phyloP scores from a whole-genome alignment of 2,329 filamentous ascomycete species.

The Fonsecaea pedrosoi region DNA sequence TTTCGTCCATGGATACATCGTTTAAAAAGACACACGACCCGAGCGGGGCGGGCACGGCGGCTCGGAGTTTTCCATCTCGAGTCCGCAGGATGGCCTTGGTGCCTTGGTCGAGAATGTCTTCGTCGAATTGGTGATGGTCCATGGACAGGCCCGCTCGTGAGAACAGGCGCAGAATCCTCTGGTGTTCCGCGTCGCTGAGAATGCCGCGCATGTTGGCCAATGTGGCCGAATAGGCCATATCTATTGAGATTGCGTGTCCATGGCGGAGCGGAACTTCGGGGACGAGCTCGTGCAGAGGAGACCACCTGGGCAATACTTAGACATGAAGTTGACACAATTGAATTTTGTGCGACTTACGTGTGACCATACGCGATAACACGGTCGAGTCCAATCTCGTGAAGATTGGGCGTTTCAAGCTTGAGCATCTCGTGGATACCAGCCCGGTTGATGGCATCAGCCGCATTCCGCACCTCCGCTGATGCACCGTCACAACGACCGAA shows the following conservation, averaged over 20 bases:
- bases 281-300: conserved; percentile 72
- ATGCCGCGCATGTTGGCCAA: conserved; percentile 69
- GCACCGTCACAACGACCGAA: conserved; percentile 69
- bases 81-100: conserved; percentile 75
- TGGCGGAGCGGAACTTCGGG: conserved; percentile 73
- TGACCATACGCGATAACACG: conserved; percentile 77
- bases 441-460: conserved; percentile 72
- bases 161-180: conserved; percentile 69
- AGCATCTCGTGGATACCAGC: conserved; percentile 75
- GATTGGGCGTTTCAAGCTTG: conserved; percentile 73
- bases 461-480: conserved; percentile 61
- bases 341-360: conserved; percentile 56
- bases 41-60: conserved; percentile 72
- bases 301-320: conserved; percentile 60
- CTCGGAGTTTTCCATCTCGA: conserved; percentile 70
- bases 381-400: conserved; percentile 75
- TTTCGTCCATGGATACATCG: conserved; percentile 67
- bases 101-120: conserved; percentile 68
- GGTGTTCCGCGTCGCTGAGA: conserved; percentile 66
- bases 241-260: conserved; percentile 75
- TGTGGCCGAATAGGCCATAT: conserved; percentile 77
- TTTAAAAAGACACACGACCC: conserved; percentile 73
- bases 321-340: no score
- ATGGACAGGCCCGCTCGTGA: conserved; percentile 74
- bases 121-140: conserved; percentile 72